Base-by-base conservation (phyloP, 2,329 filamentous ascomycete species). In the Drechslerella coelobrocha region DNA sequence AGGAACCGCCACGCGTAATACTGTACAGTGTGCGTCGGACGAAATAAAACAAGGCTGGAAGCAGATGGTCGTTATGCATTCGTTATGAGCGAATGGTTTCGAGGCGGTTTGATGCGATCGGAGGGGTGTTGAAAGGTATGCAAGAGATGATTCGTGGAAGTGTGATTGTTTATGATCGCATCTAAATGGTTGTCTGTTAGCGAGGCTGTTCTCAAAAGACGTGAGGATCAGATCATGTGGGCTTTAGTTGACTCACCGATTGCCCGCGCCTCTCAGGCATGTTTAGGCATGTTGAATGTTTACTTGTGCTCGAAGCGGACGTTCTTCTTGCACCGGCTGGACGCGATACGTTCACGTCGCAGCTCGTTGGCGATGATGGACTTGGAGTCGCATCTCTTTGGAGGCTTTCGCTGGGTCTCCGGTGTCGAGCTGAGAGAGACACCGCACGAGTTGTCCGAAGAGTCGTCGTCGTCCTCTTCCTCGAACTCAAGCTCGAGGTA, bases 1-100 rank as follows among this genome's bases (percentile, higher is more conserved):
- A 56, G 57, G 57, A 43, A 69, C 65, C 65, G 62, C 65, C 65
- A 69, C 65, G 65, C 65, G 65, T 62, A 69, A 69, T 69, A 69
- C 63, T 69, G 57, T 69, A 69, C 65, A 69, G 57, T 59, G 39
- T 59, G 41, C 47, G 47, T 34, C 23, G 41, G 43, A 7, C 12
- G 29, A 45, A 69, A 69, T n/a, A n/a, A n/a, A n/a, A n/a, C n/a
- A n/a, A n/a, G n/a, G n/a, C n/a, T n/a, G n/a, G n/a, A 62, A 56
- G 51, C 51, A 69, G 59, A 69, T 62, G 24, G 51, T 68, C 65
- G 65, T 69, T n/a, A n/a, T 50, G 27, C 63, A 61, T 61, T 68
- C 63, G 63, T 68, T 21, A 45, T 26, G 34, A 68, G 56, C 63
- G 63, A 62, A 69, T 69, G 24, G 27, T 39, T 45, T n/a, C 27